Percentiles rank a stretch among this genome's conserved stretches.
phyloP scores from a whole-genome alignment of 305 asterid species.

The Fraxinus latifolia region DNA sequence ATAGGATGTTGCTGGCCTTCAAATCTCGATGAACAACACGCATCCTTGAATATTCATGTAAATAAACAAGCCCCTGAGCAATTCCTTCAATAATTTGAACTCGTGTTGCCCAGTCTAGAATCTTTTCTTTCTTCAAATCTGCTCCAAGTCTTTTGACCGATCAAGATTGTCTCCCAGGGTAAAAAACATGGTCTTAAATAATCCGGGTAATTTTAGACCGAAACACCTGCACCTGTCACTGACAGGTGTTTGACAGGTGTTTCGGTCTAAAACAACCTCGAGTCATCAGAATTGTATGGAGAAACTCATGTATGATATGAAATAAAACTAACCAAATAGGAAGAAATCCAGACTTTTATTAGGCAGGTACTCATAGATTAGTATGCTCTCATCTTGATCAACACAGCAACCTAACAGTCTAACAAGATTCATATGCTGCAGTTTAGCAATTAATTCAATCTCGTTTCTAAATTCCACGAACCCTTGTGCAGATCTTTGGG shows the following conservation, averaged over 20 bases:
- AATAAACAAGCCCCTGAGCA: conserved; percentile 47
- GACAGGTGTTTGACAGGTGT: neutral
- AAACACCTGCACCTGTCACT: too few relatives aligned
- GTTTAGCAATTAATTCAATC: conserved; percentile 30
- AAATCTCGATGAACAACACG: conserved; percentile 47
- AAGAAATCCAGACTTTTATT: conserved; percentile 36
- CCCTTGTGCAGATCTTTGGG: conserved; percentile 47
- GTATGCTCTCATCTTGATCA: conserved; percentile 34
- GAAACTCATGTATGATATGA: neutral
- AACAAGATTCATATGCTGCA: conserved; percentile 47
- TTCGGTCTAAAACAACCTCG: neutral
- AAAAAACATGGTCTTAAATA: neutral
- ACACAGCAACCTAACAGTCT: conserved; percentile 38
- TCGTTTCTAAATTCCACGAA: conserved; percentile 43
- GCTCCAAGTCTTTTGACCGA: neutral
- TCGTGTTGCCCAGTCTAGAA: conserved; percentile 37
- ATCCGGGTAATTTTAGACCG: neutral
- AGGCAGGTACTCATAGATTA: conserved; percentile 44
- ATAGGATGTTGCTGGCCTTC: conserved; percentile 41
- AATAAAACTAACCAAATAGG: conserved; percentile 34
- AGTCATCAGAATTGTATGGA: neutral
- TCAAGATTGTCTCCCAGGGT: neutral
- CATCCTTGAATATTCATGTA: conserved; percentile 44
- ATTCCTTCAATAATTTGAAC: conserved; percentile 39
- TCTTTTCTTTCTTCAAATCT: conserved; percentile 29